Evolutionary conservation across 2,329 filamentous ascomycete genomes (phyloP), one percentile per base, ranked within the genome.

Genomic region (Acrodontium crateriforme): DNA sequence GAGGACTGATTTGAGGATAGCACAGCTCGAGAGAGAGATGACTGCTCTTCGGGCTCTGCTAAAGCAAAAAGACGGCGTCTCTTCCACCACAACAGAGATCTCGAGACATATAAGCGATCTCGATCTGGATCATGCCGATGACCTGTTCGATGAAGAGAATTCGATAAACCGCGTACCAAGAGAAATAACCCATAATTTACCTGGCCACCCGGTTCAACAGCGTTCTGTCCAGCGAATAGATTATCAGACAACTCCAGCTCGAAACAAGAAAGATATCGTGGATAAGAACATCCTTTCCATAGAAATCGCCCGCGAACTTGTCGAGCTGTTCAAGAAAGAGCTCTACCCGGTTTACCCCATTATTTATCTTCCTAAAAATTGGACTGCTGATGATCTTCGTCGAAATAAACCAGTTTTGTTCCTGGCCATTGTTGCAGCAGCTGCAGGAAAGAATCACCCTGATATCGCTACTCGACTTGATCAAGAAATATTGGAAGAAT

Each of bases 381-480:
- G 60, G 24, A 68, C 67, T 3, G 65, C 62, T 4, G 56, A 60
- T 8, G 65, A 74, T 31, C 51, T 78, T 28, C 65, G 74, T 25
- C 58, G 58, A 37, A 55, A 60, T 2, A 74, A 69, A 45, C 78
- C 78, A 1, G 62, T 69, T 2, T 59, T 84, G 6, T 83, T 83
- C 44, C 60, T 80, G n/a, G 64, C 78, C 16, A 60, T 83, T 42
- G 69, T 84, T 53, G 69, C 75, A 1, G 72, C 70, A 3, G 42
- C 44, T 6, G 67, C 75, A 4, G 67, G 74, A 3, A 69, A 69
- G 7, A 68, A 74, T 36, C 58, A 58, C 67, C 31, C 42, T 5
- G 45, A 51, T 3, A 39, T 67, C 4, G 60, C 62, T 20, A 49
- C 49, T 6, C 41, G 45, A 15, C 50, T 68, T 18, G 63, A 63